Evolutionary conservation across 2,329 filamentous ascomycete genomes (phyloP).

Genomic region (Juglanconis oblonga): DNA sequence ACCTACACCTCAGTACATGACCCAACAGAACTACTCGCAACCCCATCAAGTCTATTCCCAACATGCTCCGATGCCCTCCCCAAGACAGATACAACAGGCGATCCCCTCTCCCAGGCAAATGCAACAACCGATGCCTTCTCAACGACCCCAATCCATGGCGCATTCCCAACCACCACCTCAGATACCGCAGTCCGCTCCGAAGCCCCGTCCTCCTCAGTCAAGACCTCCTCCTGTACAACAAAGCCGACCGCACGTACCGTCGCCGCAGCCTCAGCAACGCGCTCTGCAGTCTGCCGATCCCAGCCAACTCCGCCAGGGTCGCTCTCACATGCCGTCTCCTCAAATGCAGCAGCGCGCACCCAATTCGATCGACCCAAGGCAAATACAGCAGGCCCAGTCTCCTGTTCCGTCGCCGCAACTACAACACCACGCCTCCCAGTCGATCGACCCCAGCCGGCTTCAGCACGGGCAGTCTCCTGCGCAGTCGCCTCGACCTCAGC

Average conservation of each 20-base stretch:
- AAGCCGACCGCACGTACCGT: background rate
- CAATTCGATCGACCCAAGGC: background rate
- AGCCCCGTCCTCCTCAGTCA: conserved; percentile 8
- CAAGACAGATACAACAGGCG: conserved; percentile 23
- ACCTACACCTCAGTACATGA: conserved; percentile 11
- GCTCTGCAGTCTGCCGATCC: background rate
- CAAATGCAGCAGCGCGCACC: background rate
- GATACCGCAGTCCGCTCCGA: conserved; percentile 17
- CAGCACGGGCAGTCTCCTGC: background rate
- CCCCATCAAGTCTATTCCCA: background rate
- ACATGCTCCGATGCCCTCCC: background rate
- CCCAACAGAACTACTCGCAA: conserved; percentile 34
- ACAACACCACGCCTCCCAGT: background rate
- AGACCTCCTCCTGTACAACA: conserved; percentile 6
- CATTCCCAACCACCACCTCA: conserved; percentile 14
- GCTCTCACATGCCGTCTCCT: background rate
- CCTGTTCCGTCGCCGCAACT: background rate
- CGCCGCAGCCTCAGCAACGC: background rate
- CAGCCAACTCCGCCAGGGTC: background rate
- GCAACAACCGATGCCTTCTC: conserved; percentile 28
- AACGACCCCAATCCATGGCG: conserved; percentile 18
- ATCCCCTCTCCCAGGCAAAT: conserved; percentile 15
- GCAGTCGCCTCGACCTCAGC: background rate
- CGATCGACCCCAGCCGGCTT: background rate
- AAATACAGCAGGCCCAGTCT: background rate